phyloP scores from a whole-genome alignment of 2,329 filamentous ascomycete genomes.

The Aspergillus sojae region DNA sequence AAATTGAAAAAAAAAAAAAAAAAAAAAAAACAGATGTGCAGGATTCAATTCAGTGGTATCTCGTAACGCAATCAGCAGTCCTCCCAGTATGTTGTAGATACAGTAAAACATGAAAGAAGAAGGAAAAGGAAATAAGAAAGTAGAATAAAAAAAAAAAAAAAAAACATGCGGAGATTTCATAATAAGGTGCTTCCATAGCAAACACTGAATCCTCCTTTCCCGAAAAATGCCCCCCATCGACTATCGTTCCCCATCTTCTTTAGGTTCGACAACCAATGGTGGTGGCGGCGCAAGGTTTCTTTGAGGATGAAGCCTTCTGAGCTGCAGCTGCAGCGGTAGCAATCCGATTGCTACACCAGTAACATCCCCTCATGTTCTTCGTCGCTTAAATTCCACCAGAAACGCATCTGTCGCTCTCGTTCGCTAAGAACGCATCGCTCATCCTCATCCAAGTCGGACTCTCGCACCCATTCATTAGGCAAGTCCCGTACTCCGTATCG shows the following conservation, averaged over 20 bases:
- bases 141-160: not conserved
- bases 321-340: slow-evolving; percentile 13
- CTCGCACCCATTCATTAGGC: slow-evolving; percentile 42
- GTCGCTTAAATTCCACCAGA: slow-evolving; percentile 36
- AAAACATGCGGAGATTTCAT: slow-evolving; percentile 31
- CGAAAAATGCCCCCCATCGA: slow-evolving; percentile 48
- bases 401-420: slow-evolving; percentile 38
- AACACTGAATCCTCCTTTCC: slow-evolving; percentile 55
- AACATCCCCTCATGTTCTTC: slow-evolving; percentile 37
- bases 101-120: not conserved
- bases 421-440: slow-evolving; percentile 37
- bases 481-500: slow-evolving; percentile 35
- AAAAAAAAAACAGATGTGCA: not conserved
- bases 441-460: slow-evolving; percentile 38
- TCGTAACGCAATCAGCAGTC: not conserved
- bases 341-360: slow-evolving; percentile 25
- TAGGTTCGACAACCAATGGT: slow-evolving; percentile 47
- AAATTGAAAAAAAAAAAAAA: no score
- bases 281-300: slow-evolving; percentile 50
- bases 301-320: slow-evolving; percentile 38
- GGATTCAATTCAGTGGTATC: slow-evolving; percentile 2
- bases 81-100: not conserved
- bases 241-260: slow-evolving; percentile 47
- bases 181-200: slow-evolving; percentile 51
- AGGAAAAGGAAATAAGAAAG: not conserved